These are phyloP conservation scores for Leccinum ochraceum DNA, from an alignment of 768 basidiomycete species.

Conservation along the genomic window DNA sequence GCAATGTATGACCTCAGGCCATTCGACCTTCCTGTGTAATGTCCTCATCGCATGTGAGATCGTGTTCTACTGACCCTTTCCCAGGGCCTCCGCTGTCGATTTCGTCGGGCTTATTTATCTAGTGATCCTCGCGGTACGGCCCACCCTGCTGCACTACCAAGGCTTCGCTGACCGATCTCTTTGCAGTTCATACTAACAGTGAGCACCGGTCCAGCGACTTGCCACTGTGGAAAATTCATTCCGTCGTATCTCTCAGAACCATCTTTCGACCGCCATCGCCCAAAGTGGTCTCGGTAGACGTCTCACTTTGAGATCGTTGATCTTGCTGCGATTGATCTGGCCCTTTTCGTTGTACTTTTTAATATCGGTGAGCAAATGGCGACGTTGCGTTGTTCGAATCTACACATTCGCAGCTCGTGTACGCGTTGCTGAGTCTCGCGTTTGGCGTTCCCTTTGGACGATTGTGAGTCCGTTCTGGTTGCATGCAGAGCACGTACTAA, in stretches of 20 bases:
- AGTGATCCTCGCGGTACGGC: slow-evolving; percentile 33
- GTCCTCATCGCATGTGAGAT: slow-evolving; percentile 19
- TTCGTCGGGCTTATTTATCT: slow-evolving; percentile 58
- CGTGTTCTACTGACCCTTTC: not conserved
- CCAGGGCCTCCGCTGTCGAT: slow-evolving; percentile 53
- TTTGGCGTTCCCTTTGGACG: slow-evolving; percentile 59
- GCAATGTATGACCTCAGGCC: slow-evolving; percentile 51
- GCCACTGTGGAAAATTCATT: not conserved
- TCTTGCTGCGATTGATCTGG: slow-evolving; percentile 41
- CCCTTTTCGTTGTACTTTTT: slow-evolving; percentile 44
- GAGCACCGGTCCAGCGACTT: slow-evolving; percentile 1
- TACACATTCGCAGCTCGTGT: slow-evolving; percentile 46
- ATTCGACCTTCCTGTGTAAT: slow-evolving; percentile 58
- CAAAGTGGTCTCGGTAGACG: slow-evolving; percentile 41
- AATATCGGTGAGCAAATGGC: slow-evolving; percentile 35
- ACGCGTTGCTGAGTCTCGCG: slow-evolving; percentile 57
- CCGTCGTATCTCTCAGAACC: slow-evolving; percentile 25
- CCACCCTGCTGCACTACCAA: not conserved
- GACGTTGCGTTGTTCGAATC: not conserved
- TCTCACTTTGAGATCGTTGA: slow-evolving; percentile 39
- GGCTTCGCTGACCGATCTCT: slow-evolving; percentile 5
- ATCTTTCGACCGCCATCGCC: slow-evolving; percentile 35
- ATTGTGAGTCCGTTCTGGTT: slow-evolving; percentile 34
- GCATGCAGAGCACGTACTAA: not conserved
- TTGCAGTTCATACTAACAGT: slow-evolving; percentile 32